These are phyloP conservation scores for Tolypocladium inflatum DNA, from an alignment of 2,329 filamentous ascomycete species.

Conservation along the genomic window DNA sequence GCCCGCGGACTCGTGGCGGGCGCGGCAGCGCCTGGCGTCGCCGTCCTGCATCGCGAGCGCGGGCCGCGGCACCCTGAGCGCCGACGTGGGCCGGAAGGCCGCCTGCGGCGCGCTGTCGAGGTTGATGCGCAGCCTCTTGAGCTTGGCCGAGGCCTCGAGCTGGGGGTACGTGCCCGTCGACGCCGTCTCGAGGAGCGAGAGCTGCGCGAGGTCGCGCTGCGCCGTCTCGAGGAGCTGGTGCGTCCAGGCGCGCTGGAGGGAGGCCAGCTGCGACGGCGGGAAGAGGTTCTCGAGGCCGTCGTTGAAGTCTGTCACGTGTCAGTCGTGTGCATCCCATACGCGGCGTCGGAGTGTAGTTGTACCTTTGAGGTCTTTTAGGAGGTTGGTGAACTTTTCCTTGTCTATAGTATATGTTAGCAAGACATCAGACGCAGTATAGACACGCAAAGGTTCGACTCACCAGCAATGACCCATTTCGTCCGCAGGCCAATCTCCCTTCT, in stretches of 20 bases:
- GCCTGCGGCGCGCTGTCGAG: conserved; percentile 30
- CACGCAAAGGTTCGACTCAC: conserved; percentile 10
- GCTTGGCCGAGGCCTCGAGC: conserved; percentile 30
- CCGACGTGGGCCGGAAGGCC: conserved; percentile 31
- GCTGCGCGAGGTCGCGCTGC: conserved; percentile 28
- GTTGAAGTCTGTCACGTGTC: conserved; percentile 28
- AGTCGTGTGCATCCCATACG: background rate
- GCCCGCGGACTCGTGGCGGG: conserved; percentile 21
- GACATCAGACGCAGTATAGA: background rate
- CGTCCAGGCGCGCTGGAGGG: conserved; percentile 34
- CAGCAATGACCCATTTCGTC: conserved; percentile 34
- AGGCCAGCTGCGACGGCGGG: conserved; percentile 29
- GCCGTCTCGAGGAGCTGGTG: conserved; percentile 36
- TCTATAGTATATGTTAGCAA: conserved; percentile 13
- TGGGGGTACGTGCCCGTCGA: conserved; percentile 31
- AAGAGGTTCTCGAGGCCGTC: conserved; percentile 38
- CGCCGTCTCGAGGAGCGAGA: conserved; percentile 31
- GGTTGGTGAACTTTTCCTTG: conserved; percentile 32
- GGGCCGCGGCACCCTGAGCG: conserved; percentile 26
- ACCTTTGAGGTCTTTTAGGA: conserved; percentile 30
- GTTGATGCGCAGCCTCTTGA: conserved; percentile 37
- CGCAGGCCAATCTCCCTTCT: conserved; percentile 23
- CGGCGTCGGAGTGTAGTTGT: background rate
- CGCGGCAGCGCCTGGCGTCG: conserved; percentile 17
- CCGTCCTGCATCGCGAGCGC: conserved; percentile 15